Base-by-base conservation (phyloP, 2,329 filamentous ascomycete genomes). In the Pestalotiopsis sp. region DNA sequence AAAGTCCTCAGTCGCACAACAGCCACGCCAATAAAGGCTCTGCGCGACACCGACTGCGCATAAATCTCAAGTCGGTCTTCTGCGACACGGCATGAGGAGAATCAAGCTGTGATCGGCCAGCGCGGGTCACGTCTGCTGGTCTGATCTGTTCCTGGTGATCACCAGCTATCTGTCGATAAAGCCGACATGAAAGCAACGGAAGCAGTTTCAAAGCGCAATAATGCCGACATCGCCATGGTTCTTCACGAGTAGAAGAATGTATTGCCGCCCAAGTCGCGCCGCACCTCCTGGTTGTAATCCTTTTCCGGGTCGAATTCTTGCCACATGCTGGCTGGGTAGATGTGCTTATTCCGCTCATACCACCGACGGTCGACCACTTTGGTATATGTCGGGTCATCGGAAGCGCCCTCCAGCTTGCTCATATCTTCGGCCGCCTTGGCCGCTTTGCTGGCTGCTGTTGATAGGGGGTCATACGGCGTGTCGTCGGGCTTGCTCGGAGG, bases 311-410 rank as follows among this genome's bases (percentile, higher is more conserved):
- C 95, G 79, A 97, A 99, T 71, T 97, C 93, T 75, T 95, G 94
- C 96, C 96, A 99, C 61, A 95, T 88, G 78, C 94, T 98, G 23
- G 95, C 95, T 0, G 96, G 96, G 79, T 95, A 99, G 69, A 99
- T 98, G 80, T 99, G 96, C 82, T 98, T 99, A 79, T 98, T 98
- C 76, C 91, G 89, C 84, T 98, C 94, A 79, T 98, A 99, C 96
- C 96, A 99, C 70, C 96, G 86, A 70, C 96, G 88, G 82, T 99
- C 95, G 4, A 99, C 95, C 3, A 99, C 95, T 78, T 98, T 98
- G 3, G 95, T 98, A 71, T 92, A 82, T 3, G 87, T 87, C 0
- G 95, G 90, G 74, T 98, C 95, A 71, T 96, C 92, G 56, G 85
- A 81, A 31, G 86, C 90, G 14, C 95, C 95, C 82, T 98, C 95